phyloP scores from a whole-genome alignment of 148 eudicot genomes.

The Cornus florida region DNA sequence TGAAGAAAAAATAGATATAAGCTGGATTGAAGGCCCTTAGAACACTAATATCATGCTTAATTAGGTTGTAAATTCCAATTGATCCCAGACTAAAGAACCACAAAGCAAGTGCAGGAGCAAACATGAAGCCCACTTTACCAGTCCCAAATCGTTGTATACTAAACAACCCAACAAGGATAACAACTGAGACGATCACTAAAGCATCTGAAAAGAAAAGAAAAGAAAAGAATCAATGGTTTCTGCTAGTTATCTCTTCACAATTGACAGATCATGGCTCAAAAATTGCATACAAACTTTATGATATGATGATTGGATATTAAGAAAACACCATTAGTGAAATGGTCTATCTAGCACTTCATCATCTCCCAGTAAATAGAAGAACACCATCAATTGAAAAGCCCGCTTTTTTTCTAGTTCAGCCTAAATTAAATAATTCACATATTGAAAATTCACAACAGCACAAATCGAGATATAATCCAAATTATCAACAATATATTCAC shows the following conservation, averaged over 20 bases:
- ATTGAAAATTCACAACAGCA: no score
- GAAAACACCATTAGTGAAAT: neutral
- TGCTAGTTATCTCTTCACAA: neutral
- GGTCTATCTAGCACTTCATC: neutral
- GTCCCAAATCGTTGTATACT: conserved; percentile 97
- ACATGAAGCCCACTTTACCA: conserved; percentile 84
- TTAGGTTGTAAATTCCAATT: conserved; percentile 79
- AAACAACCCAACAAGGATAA: conserved; percentile 82
- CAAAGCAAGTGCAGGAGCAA: conserved; percentile 91
- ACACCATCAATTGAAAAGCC: neutral
- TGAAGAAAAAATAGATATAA: conserved; percentile 80
- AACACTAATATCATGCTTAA: conserved; percentile 55
- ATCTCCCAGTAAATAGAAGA: neutral
- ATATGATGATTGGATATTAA: neutral
- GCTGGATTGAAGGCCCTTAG: conserved; percentile 83
- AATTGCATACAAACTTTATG: neutral
- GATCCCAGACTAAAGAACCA: conserved; percentile 89
- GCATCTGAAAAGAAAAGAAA: conserved; percentile 49
- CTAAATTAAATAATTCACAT: neutral
- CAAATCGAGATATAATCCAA: no score
- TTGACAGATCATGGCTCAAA: neutral
- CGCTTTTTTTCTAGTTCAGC: no score
- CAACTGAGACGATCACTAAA: conserved; percentile 65
- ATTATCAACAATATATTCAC: neutral
- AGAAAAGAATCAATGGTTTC: neutral